Conservation (phyloP, 495 filamentous ascomycete species). For the Poronia punctata region DNA sequence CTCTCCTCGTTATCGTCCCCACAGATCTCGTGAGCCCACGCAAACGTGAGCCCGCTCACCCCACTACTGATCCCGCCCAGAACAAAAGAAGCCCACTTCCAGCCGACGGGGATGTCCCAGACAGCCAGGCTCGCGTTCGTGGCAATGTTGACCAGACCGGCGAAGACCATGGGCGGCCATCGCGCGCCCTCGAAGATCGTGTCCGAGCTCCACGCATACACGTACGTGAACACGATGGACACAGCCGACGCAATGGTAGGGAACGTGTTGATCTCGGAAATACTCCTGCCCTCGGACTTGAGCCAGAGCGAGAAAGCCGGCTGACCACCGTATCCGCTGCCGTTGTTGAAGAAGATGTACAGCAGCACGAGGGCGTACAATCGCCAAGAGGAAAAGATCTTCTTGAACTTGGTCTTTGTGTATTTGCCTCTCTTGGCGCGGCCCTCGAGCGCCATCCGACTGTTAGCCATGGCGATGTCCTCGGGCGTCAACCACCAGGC, state of each 20-base stretch:
- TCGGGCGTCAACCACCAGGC: constrained; percentile 43
- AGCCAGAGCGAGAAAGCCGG: constrained; percentile 31
- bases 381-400: constrained; percentile 39
- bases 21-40: constrained; percentile 51
- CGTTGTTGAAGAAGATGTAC: constrained; percentile 36
- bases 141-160: constrained; percentile 33
- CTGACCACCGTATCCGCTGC: constrained; percentile 20
- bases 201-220: constrained; percentile 41
- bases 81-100: constrained; percentile 45
- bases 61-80: constrained; percentile 34
- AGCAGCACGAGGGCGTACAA: constrained; percentile 31
- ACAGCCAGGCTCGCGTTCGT: constrained; percentile 32
- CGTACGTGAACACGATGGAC: constrained; percentile 35
- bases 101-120: constrained; percentile 35
- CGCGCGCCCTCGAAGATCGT: constrained; percentile 45
- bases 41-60: constrained; percentile 30
- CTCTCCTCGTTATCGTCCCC: constrained; percentile 47
- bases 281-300: constrained; percentile 29
- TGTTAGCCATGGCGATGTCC: constrained; percentile 32
- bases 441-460: constrained; percentile 40
- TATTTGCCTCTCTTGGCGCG: constrained; percentile 30
- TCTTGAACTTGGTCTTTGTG: constrained; percentile 32
- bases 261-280: constrained; percentile 35
- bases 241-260: constrained; percentile 40
- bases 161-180: constrained; percentile 46